A percentile compares a stretch with the other conserved stretches of the same genome.
Conservation (phyloP, 108 stramenopile genomes). For the Cyclotella sp. region DNA sequence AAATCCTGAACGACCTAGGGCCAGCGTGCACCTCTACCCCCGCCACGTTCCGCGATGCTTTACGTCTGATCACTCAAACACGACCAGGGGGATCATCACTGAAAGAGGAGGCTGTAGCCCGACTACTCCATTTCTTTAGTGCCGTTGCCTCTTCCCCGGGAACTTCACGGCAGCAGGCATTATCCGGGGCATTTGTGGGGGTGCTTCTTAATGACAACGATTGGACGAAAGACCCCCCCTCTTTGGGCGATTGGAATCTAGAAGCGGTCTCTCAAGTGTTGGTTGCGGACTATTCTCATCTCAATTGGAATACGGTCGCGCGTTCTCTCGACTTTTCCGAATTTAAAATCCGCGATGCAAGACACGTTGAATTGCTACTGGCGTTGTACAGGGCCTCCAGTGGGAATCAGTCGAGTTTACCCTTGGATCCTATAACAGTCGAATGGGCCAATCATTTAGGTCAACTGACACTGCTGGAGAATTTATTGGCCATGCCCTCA, state of each 20-base stretch:
- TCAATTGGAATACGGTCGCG: constrained; percentile 87
- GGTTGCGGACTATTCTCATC: constrained; percentile 73
- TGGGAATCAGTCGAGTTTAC: constrained; percentile 49
- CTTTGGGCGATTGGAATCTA: constrained; percentile 82
- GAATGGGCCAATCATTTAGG: constrained; percentile 84
- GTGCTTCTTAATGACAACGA: constrained; percentile 31
- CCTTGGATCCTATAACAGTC: constrained; percentile 64
- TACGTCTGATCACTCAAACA: constrained; percentile 59
- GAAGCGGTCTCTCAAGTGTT: constrained; percentile 86
- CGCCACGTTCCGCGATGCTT: constrained; percentile 77
- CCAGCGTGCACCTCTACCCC: constrained; percentile 80
- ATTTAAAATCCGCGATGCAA: constrained; percentile 77
- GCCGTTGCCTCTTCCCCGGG: constrained; percentile 31
- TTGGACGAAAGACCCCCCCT: constrained; percentile 20
- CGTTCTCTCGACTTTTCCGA: constrained; percentile 84
- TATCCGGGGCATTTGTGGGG: constrained; percentile 44
- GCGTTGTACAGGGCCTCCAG: constrained; percentile 83
- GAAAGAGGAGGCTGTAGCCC: constrained; percentile 80
- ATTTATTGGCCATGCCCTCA: constrained; percentile 65
- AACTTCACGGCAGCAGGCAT: constrained; percentile 17
- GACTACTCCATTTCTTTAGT: constrained; percentile 87
- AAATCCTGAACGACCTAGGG: constrained; percentile 86
- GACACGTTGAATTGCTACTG: constrained; percentile 74
- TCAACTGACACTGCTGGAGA: constrained; percentile 83
- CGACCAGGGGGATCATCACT: constrained; percentile 8